Percentiles rank a stretch among this genome's conserved stretches.
Evolutionary conservation across 2,329 filamentous ascomycete species (phyloP).

Genomic region (Fusarium beomiforme): DNA sequence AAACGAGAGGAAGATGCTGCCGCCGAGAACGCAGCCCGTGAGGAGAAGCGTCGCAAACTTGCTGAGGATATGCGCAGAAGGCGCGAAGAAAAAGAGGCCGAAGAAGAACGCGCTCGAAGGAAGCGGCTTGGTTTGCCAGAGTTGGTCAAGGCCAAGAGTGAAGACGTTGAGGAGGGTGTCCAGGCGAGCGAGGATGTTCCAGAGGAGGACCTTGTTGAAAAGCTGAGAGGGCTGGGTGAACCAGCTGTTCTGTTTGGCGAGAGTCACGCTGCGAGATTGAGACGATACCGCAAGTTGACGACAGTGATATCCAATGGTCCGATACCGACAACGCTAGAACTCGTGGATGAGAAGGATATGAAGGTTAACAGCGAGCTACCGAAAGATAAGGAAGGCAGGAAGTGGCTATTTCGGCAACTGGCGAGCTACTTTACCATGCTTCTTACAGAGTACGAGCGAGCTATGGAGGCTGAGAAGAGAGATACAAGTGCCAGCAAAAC

Average conservation of each 20-base stretch:
- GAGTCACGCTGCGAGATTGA: constrained; percentile 72
- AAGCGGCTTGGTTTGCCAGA: constrained; percentile 85
- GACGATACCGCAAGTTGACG: constrained; percentile 74
- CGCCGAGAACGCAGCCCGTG: constrained; percentile 72
- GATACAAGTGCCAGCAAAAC: constrained; percentile 82
- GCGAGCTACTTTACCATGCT: constrained; percentile 97
- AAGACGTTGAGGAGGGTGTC: constrained; percentile 55
- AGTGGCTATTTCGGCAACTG: constrained; percentile 85
- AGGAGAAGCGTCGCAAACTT: constrained; percentile 83
- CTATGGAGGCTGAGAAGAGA: constrained; percentile 72
- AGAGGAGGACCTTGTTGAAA: constrained; percentile 74
- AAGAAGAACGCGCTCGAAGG: constrained; percentile 76
- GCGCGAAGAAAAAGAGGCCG: constrained; percentile 77
- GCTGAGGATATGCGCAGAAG: constrained; percentile 80
- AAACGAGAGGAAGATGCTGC: constrained; percentile 89
- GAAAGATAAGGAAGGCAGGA: constrained; percentile 70
- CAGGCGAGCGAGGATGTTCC: constrained; percentile 68
- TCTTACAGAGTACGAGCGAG: constrained; percentile 85
- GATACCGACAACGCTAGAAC: constrained; percentile 84
- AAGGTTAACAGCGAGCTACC: constrained; percentile 75
- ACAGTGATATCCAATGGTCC: constrained; percentile 76
- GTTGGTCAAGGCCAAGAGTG: constrained; percentile 58
- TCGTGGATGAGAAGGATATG: constrained; percentile 89
- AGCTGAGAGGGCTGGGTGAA: constrained; percentile 76
- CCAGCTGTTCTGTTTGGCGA: constrained; percentile 86